Evolutionary conservation across 345 rosid species (phyloP).

Genomic region (Eucalyptus sp.): DNA sequence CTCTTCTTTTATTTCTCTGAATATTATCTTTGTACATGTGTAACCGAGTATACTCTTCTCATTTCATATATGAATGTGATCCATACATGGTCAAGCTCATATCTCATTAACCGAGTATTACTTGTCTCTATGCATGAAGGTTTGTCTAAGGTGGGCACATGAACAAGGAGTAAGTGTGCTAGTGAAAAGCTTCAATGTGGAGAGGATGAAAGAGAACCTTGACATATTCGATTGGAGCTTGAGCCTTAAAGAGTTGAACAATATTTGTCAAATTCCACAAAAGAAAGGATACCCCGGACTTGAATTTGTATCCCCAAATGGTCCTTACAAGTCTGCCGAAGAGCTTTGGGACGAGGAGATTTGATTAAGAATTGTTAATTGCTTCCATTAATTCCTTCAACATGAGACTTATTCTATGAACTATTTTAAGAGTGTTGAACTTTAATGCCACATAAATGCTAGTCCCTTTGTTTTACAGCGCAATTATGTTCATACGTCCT

Average conservation of each 20-base stretch:
- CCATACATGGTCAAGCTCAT: neutral
- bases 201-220: conserved; percentile 9
- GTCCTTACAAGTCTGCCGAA: conserved; percentile 4
- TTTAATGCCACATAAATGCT: no score
- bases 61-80: neutral
- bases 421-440: neutral
- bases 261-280: conserved; percentile 8
- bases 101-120: no score
- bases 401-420: no score
- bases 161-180: conserved; percentile 17
- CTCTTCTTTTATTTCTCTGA: neutral
- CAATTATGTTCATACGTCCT: no score
- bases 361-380: neutral
- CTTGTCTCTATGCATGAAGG: neutral
- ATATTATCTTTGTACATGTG: neutral
- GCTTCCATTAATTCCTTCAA: neutral
- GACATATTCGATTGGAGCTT: conserved; percentile 16
- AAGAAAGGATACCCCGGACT: neutral
- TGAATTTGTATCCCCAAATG: neutral
- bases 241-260: neutral
- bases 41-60: neutral
- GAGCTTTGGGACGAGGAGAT: conserved; percentile 21
- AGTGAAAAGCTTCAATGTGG: conserved; percentile 15
- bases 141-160: conserved; percentile 16
- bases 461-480: neutral